phyloP scores from a whole-genome alignment of 179 eudicot genomes.

The Silene coronaria region DNA sequence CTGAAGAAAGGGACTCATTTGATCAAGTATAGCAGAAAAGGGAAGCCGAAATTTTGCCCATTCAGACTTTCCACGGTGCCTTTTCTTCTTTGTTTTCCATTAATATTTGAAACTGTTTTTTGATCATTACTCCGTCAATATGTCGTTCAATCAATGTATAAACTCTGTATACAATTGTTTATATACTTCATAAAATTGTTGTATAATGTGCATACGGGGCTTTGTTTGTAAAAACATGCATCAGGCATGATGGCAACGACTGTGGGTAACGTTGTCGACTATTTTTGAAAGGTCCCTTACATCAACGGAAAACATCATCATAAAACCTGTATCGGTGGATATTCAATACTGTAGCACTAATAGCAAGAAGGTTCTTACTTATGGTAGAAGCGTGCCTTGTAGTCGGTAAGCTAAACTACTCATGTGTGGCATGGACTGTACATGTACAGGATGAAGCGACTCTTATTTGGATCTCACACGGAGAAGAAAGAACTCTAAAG shows the following conservation, averaged over 20 bases:
- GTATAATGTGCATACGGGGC: too few relatives aligned
- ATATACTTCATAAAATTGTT: too few relatives aligned
- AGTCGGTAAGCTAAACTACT: neutral
- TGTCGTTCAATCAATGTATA: too few relatives aligned
- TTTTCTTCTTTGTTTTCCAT: conserved; percentile 9
- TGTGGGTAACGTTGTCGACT: too few relatives aligned
- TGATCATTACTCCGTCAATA: too few relatives aligned
- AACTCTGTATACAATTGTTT: too few relatives aligned
- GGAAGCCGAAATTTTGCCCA: conserved; percentile 78
- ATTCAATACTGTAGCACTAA: too few relatives aligned
- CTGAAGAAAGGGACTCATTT: conserved; percentile 81
- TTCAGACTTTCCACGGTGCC: conserved; percentile 78
- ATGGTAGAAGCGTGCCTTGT: neutral
- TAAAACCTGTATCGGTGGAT: too few relatives aligned
- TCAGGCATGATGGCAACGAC: too few relatives aligned
- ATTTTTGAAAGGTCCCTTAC: too few relatives aligned
- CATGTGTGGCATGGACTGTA: conserved; percentile 9
- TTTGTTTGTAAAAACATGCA: too few relatives aligned
- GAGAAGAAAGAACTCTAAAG: conserved; percentile 64
- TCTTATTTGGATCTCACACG: conserved; percentile 80
- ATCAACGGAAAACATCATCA: too few relatives aligned
- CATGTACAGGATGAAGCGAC: conserved; percentile 76
- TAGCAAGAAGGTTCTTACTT: neutral
- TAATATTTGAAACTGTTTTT: neutral
- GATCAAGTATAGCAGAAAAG: conserved; percentile 81